Evolutionary conservation across 1,284 basidiomycete genomes (phyloP), one percentile per base, ranked within the genome.

Genomic region (Volvariella volvacea): DNA sequence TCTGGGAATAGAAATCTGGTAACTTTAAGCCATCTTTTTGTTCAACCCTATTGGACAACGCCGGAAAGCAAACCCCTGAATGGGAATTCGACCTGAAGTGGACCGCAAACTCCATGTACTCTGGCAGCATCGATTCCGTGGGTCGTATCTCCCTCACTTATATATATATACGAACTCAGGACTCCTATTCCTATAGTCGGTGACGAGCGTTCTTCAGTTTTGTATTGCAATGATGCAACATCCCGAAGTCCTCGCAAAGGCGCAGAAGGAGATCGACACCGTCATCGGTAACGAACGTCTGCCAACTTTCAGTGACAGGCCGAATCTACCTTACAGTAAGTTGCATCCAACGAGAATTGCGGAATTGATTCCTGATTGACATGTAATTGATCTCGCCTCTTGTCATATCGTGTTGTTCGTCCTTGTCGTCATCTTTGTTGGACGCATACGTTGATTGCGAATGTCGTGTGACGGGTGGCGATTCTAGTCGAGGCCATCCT

Each of bases 41-140:
- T 46, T 80, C 79, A 1, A 62, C 84, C 19, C 60, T 83, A 17
- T 76, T 80, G 33, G 69, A 68, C 28, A 55, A 63, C 32, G 54
- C 41, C 28, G 51, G 58, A 16, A 61, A 61, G 41, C 57, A 63
- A 28, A 50, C 52, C 3, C 60, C 69, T 36, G 63, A 70, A 48
- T 69, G 69, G 28, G 77, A 82, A 50, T 77, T 78, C 48, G 82
- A 85, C 49, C 64, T 86, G 41, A 77, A 78, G 48, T 82, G 80
- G 78, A 75, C 78, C 1, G 83, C 83, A 4, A 84, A 83, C 56
- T 83, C 80, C n/a, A 83, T 85, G 78, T 86, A 82, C 54, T 64
- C 70, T 41, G 75, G 64, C 28, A 79, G 78, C 52, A 67, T 74
- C 44, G 82, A 84, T 52, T 83, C 81, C 1, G 80, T 78, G 53